Base-by-base conservation (phyloP, 176 grass and related monocot genomes). In the Eleusine indica region DNA sequence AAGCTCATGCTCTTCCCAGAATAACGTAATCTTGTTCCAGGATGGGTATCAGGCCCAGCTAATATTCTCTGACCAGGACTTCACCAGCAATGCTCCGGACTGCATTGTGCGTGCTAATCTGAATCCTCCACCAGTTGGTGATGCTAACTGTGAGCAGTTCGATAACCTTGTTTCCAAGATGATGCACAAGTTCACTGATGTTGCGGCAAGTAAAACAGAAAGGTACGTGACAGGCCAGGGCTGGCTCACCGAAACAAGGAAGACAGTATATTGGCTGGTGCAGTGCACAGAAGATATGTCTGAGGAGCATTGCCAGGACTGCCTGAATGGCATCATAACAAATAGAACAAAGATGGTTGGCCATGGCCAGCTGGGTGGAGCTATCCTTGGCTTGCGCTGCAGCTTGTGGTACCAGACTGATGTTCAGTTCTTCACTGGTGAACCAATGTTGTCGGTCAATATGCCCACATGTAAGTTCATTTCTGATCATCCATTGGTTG, bases 401-500 rank as follows among this genome's bases (percentile, higher is more conserved):
- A 85, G 13, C n/a, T 9, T 88, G 73, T 85, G 85, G 85, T 88
- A 73, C 72, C 72, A 91, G 38, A 49, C 67, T 1, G 18, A 78
- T 8, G 12, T 79, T 39, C 63, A 77, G 71, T 91, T 68, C 22
- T 85, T 85, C 14, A 5, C 67, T 9, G 71, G 54, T 3, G 0
- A 21, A 9, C 44, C 89, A 25, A 19, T 11, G 37, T 2, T 82
- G 56, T 72, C 41, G 7, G 60, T 91, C 25, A 17, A 73, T 52
- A 86, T 86, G 84, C 84, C 84, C 47, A 73, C 68, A 86, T 22
- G 84, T 86, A 86, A 52, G 68, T 73, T 86, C 44, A 85, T 39
- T 56, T 78, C 43, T 62, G 13, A 72, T 41, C 19, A 15, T 52
- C 13, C 35, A 0, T 39, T 14, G 4, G 18, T 78, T 71, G 67